Base-by-base conservation (phyloP, 441 rosid species). In the Populus hybrid region DNA sequence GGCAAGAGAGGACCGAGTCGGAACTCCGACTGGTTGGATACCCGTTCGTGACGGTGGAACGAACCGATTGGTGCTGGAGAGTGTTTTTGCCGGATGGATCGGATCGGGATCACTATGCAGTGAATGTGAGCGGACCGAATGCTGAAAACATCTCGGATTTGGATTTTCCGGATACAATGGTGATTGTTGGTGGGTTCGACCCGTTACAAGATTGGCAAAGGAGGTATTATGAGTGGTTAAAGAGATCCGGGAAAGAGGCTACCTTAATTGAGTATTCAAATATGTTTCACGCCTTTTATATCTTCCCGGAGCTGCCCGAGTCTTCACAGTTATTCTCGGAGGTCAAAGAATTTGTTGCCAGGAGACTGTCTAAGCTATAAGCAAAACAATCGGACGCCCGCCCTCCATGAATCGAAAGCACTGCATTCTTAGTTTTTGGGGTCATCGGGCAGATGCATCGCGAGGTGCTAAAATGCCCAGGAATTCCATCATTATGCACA, bases 141-240 rank as follows among this genome's bases (percentile, higher is more conserved):
- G 86, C 80, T 0, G 83, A 75, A 0, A 88, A 88, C n/a, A 75
- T 92, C 0, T 32, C 87, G 63, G 77, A 70, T 50, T 28, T 90
- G 80, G 83, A 84, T 5, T 90, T 80, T 21, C 97, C 97, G 81
- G 85, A 77, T 14, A 84, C 89, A 72, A 0, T 90, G 76, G 86
- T 90, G 78, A 50, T 88, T 0, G 84, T 83, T 66, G 89, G 78
- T 0, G 93, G 92, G 40, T 89, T 87, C 18, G 94, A 92, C 69
- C 93, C 94, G 77, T 82, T 92, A 16, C 69, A 82, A 6, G 94
- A 92, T 82, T 86, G 97, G 94, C 94, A 89, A 46, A 86, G 73
- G 80, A 83, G 86, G 71, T 91, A 92, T 65, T 85, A 61, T 14
- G 81, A 87, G 67, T 88, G 95, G 94, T 26, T 92, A 81, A 82